phyloP scores from a whole-genome alignment of 2,329 filamentous ascomycete species.

The Scopulariopsis brevicaulis region DNA sequence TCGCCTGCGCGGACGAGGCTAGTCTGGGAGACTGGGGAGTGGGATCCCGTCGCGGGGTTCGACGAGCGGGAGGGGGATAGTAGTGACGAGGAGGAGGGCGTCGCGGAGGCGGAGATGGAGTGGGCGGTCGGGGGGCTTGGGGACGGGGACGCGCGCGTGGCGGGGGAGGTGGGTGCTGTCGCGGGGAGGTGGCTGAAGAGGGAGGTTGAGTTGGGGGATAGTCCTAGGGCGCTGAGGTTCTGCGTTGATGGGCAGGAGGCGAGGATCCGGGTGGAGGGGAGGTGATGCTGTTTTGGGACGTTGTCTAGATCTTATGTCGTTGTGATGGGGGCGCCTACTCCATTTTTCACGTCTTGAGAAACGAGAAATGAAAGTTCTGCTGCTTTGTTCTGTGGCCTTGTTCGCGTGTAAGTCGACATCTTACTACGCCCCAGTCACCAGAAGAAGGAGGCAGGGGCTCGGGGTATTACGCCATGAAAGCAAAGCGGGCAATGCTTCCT shows the following conservation, averaged over 20 bases:
- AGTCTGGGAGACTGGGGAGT: conserved; percentile 84
- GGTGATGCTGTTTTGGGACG: conserved; percentile 9
- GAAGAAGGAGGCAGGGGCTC: too few species aligned
- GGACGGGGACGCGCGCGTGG: conserved; percentile 10
- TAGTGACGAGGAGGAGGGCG: conserved; percentile 38
- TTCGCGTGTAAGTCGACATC: too few species aligned
- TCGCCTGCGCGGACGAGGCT: conserved; percentile 54
- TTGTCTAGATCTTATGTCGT: too few species aligned
- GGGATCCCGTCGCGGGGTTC: conserved; percentile 63
- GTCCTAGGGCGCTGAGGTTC: conserved; percentile 72
- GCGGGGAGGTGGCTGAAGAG: conserved; percentile 58
- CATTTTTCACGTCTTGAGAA: too few species aligned
- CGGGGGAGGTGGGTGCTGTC: conserved; percentile 11
- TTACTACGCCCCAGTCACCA: too few species aligned
- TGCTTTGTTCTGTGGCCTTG: too few species aligned
- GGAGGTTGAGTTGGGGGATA: conserved; percentile 69
- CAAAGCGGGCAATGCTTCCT: too few species aligned
- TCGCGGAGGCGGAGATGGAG: conserved; percentile 19
- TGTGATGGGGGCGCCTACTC: background rate
- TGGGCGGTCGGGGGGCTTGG: conserved; percentile 11
- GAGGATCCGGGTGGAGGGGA: conserved; percentile 56
- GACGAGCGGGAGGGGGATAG: conserved; percentile 44
- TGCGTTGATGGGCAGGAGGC: conserved; percentile 67
- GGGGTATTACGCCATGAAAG: too few species aligned
- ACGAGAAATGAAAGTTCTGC: too few species aligned